Percentiles rank a stretch among this genome's conserved stretches.
Conservation (phyloP, 257 asterid species). For the Perilla frutescens region DNA sequence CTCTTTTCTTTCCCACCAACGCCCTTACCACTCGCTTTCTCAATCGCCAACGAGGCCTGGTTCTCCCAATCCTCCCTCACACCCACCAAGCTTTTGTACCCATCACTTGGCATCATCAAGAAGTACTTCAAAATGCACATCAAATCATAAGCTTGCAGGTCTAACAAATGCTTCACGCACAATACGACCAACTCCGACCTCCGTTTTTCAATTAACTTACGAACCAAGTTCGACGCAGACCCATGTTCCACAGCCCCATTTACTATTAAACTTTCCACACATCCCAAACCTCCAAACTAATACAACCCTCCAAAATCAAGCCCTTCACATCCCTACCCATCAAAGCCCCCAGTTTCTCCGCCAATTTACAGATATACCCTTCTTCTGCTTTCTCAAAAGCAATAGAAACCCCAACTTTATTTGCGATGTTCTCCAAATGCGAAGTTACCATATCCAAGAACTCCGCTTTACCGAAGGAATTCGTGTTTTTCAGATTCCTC, state of each 20-base stretch:
- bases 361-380: conserved; percentile 46
- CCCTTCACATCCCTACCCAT: conserved; percentile 71
- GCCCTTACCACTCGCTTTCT: conserved; percentile 49
- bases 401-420: conserved; percentile 46
- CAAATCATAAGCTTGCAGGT: conserved; percentile 67
- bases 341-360: conserved; percentile 55
- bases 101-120: conserved; percentile 55
- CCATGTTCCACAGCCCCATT: conserved; percentile 63
- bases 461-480: conserved; percentile 48
- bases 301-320: conserved; percentile 65
- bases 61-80: conserved; percentile 87
- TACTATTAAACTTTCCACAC: conserved; percentile 57
- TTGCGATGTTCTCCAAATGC: conserved; percentile 50
- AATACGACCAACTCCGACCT: conserved; percentile 64
- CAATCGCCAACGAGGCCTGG: conserved; percentile 70
- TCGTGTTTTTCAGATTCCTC: conserved; percentile 55
- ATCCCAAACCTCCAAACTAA: conserved; percentile 68
- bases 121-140: conserved; percentile 82
- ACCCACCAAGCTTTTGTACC: conserved; percentile 47
- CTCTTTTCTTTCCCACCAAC: conserved; percentile 44
- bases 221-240: conserved; percentile 47
- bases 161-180: conserved; percentile 65
- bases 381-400: conserved; percentile 37
- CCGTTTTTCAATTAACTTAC: conserved; percentile 56
- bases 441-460: conserved; percentile 52